Evolutionary conservation across 371 early-diverging fungal species (phyloP).

Genomic region (Actinomortierella ambigua): DNA sequence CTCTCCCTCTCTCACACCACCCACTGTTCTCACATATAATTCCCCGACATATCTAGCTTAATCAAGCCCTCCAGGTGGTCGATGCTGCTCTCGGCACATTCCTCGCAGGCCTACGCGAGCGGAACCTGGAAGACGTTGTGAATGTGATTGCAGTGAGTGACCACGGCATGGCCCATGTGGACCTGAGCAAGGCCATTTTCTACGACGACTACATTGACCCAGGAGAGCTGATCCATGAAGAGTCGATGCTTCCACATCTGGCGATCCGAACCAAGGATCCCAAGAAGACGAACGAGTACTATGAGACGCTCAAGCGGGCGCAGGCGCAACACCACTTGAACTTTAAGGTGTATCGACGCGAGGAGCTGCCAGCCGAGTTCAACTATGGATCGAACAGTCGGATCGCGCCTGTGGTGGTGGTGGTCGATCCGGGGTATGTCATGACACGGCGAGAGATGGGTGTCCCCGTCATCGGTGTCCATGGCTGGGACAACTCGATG

Average conservation of each 20-base stretch:
- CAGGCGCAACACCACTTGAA: slow-evolving; percentile 50
- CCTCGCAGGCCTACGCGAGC: slow-evolving; percentile 53
- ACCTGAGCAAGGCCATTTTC: slow-evolving; percentile 64
- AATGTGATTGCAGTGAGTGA: slow-evolving; percentile 89
- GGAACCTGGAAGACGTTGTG: slow-evolving; percentile 66
- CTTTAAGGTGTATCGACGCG: slow-evolving; percentile 65
- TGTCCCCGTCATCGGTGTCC: slow-evolving; percentile 61
- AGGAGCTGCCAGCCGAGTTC: slow-evolving; percentile 69
- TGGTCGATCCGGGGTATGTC: slow-evolving; percentile 71
- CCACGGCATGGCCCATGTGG: slow-evolving; percentile 86
- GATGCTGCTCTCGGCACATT: slow-evolving; percentile 74
- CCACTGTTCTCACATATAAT: no score
- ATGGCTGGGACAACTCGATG: slow-evolving; percentile 86
- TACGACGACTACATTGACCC: slow-evolving; percentile 76
- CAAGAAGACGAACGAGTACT: slow-evolving; percentile 22
- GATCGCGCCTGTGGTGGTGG: slow-evolving; percentile 75
- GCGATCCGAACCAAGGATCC: slow-evolving; percentile 29
- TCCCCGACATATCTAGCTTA: slow-evolving; percentile 45
- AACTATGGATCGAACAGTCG: slow-evolving; percentile 65
- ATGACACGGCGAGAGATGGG: slow-evolving; percentile 45
- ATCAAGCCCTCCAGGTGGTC: slow-evolving; percentile 62
- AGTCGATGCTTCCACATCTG: slow-evolving; percentile 39
- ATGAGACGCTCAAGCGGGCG: slow-evolving; percentile 48
- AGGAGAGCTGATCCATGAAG: slow-evolving; percentile 45
- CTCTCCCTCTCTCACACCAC: no score